phyloP scores from a whole-genome alignment of 2,329 filamentous ascomycete genomes.

The Bipolaris sorokiniana region DNA sequence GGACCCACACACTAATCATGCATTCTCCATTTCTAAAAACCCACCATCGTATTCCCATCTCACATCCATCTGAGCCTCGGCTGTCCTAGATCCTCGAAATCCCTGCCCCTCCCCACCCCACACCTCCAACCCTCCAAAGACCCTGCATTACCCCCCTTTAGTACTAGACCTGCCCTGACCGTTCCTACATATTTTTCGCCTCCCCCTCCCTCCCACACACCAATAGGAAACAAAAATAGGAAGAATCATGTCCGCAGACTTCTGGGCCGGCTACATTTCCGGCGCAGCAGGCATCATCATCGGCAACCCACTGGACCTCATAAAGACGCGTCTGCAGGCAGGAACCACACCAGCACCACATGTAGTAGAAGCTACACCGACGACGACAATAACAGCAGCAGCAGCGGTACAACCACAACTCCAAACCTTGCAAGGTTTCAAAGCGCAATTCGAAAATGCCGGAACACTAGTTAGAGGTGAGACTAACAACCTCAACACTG shows the following conservation, averaged over 20 bases:
- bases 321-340: slow-evolving; percentile 84
- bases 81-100: background rate
- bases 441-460: slow-evolving; percentile 45
- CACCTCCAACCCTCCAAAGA: slow-evolving; percentile 6
- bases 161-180: slow-evolving; percentile 5
- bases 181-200: background rate
- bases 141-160: slow-evolving; percentile 17
- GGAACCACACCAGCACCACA: slow-evolving; percentile 38
- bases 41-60: background rate
- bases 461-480: slow-evolving; percentile 48
- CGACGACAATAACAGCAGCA: slow-evolving; percentile 1
- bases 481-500: background rate
- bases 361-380: slow-evolving; percentile 15
- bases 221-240: background rate
- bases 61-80: slow-evolving; percentile 22
- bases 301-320: slow-evolving; percentile 81
- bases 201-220: background rate
- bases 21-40: background rate
- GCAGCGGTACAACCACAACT: slow-evolving; percentile 14
- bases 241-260: slow-evolving; percentile 80
- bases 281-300: slow-evolving; percentile 86
- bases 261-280: slow-evolving; percentile 91
- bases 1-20: too few species aligned
- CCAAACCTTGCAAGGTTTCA: slow-evolving; percentile 22
- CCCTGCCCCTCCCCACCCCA: slow-evolving; percentile 8